Conservation (phyloP, 2,329 filamentous ascomycete species). For the Zymoseptoria pseudotritici region DNA sequence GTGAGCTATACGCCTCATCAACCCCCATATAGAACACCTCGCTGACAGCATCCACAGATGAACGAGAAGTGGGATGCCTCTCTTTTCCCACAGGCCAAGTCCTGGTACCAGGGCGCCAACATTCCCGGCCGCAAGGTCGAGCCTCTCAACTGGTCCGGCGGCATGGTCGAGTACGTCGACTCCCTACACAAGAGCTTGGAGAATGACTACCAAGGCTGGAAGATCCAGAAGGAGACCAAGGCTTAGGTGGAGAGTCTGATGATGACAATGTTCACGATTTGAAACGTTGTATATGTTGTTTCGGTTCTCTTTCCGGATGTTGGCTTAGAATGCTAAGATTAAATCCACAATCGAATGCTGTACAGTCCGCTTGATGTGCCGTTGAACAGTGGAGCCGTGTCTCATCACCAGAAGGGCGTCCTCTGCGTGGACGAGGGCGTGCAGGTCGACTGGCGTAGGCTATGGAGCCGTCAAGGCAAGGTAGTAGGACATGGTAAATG, state of each 20-base stretch:
- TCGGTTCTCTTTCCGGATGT: background rate
- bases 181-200: slow-evolving; percentile 22
- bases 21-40: background rate
- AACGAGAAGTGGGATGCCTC: slow-evolving; percentile 25
- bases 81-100: slow-evolving; percentile 26
- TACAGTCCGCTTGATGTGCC: background rate
- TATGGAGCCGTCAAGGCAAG: no score
- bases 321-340: background rate
- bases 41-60: slow-evolving; percentile 8
- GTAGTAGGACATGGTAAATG: no score
- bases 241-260: background rate
- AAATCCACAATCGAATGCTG: background rate
- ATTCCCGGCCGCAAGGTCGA: slow-evolving; percentile 40
- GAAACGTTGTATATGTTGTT: background rate
- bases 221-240: slow-evolving; percentile 9
- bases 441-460: no score
- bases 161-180: slow-evolving; percentile 29
- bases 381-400: no score
- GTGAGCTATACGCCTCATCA: background rate
- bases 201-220: slow-evolving; percentile 26
- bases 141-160: slow-evolving; percentile 39
- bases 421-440: no score
- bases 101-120: slow-evolving; percentile 35
- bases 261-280: background rate
- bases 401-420: no score